phyloP scores from a whole-genome alignment of 345 rosid species.

The Eucalyptus shirleyi region DNA sequence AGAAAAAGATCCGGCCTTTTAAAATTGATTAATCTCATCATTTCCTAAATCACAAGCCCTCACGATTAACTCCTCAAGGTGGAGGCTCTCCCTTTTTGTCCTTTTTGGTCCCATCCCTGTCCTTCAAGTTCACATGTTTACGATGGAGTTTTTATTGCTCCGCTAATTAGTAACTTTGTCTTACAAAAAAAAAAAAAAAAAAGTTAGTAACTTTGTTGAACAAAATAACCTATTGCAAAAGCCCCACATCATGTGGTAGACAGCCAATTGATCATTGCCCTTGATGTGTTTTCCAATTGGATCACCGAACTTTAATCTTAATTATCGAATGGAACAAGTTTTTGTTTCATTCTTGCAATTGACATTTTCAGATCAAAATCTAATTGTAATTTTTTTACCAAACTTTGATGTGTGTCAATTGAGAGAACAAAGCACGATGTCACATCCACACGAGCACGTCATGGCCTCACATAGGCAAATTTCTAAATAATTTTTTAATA shows the following conservation, averaged over 20 bases:
- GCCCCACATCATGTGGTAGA: background rate
- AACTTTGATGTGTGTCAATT: background rate
- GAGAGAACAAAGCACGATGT: fast-evolving
- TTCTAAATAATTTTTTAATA: too few relatives aligned
- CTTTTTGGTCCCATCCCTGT: background rate
- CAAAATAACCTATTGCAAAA: fast-evolving
- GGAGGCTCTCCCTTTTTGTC: background rate
- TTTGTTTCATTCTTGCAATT: fast-evolving
- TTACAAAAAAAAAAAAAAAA: too few relatives aligned
- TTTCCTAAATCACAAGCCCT: background rate
- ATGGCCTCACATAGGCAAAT: background rate
- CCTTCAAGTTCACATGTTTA: background rate
- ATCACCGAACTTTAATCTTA: background rate
- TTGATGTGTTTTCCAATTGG: fast-evolving
- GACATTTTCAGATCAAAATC: background rate
- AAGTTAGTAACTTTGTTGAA: fast-evolving
- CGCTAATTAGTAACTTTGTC: background rate
- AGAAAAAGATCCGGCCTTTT: background rate
- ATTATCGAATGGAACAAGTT: fast-evolving
- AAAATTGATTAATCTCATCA: background rate
- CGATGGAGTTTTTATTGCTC: background rate
- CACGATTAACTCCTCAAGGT: background rate
- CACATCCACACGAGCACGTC: fast-evolving
- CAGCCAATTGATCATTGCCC: background rate
- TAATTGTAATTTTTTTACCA: background rate